Conservation (phyloP, 257 asterid genomes). For the Plantago elongata region DNA sequence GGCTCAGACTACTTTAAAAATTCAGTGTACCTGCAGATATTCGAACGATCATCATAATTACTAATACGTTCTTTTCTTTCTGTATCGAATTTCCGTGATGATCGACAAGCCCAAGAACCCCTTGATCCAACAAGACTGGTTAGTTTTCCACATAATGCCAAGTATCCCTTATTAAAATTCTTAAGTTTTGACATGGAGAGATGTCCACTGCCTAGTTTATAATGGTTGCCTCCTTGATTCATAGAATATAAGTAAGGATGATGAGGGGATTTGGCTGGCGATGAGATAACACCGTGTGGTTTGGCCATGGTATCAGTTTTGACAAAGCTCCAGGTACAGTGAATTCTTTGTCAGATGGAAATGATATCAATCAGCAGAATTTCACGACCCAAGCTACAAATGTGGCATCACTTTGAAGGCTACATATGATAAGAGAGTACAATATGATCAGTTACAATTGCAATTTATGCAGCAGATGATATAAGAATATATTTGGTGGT, state of each 20-base stretch:
- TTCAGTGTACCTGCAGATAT: slow-evolving; percentile 45
- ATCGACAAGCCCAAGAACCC: slow-evolving; percentile 46
- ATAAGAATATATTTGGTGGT: not conserved
- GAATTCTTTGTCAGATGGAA: slow-evolving; percentile 20
- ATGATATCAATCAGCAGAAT: slow-evolving; percentile 23
- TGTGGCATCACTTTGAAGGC: slow-evolving; percentile 16
- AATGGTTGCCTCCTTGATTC: slow-evolving; percentile 37
- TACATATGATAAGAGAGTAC: slow-evolving; percentile 14
- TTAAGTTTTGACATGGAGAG: slow-evolving; percentile 37
- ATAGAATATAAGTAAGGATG: slow-evolving; percentile 41
- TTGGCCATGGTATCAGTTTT: slow-evolving; percentile 45
- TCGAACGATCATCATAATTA: slow-evolving; percentile 35
- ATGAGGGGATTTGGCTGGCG: slow-evolving; percentile 70
- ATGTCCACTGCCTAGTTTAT: slow-evolving; percentile 40
- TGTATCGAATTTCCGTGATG: slow-evolving; percentile 49
- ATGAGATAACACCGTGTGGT: slow-evolving; percentile 58
- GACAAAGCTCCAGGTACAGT: slow-evolving; percentile 21
- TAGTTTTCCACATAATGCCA: slow-evolving; percentile 47
- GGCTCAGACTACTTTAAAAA: not conserved
- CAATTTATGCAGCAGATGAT: slow-evolving; percentile 10
- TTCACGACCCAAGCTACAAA: slow-evolving; percentile 20
- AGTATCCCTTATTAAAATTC: slow-evolving; percentile 37
- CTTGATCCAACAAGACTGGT: slow-evolving; percentile 33
- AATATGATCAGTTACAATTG: slow-evolving; percentile 7
- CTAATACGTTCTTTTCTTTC: slow-evolving; percentile 50